These are phyloP conservation scores for Podaxis sp. DNA, from an alignment of 768 basidiomycete species.

Conservation along the genomic window DNA sequence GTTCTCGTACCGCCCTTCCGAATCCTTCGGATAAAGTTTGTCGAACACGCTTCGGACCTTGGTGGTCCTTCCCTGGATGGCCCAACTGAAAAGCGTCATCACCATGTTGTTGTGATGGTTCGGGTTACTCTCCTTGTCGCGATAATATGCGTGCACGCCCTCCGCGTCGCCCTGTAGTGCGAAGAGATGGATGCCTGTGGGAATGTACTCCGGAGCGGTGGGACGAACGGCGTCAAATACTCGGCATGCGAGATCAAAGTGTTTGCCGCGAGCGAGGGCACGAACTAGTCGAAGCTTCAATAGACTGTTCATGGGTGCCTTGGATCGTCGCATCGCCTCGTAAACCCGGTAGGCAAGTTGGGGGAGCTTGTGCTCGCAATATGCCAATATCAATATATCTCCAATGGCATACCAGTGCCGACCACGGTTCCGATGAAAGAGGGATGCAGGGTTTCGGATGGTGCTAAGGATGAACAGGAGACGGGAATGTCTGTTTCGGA, in stretches of 20 bases:
- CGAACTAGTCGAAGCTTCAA: conserved; percentile 11
- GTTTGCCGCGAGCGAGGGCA: conserved; percentile 6
- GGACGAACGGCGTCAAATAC: conserved; percentile 10
- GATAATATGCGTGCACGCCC: conserved; percentile 43
- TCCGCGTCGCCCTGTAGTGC: conserved; percentile 50
- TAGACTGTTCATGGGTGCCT: conserved; percentile 21
- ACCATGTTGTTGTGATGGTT: conserved; percentile 17
- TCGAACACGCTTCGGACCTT: conserved; percentile 51
- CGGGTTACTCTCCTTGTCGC: conserved; percentile 4
- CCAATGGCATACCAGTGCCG: background rate
- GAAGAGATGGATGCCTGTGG: conserved; percentile 16
- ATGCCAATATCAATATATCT: conserved; percentile 4
- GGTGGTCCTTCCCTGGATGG: conserved; percentile 39
- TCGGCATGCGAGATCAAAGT: conserved; percentile 14
- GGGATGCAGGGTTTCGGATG: background rate
- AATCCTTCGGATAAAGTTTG: conserved; percentile 45
- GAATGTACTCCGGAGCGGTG: conserved; percentile 1
- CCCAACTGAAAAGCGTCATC: conserved; percentile 57
- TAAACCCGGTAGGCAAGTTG: conserved; percentile 7
- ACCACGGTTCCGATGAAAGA: background rate
- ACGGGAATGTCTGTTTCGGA: conserved; percentile 20
- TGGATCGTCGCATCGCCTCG: conserved; percentile 17
- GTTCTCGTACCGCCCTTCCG: conserved; percentile 19
- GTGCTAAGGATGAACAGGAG: conserved; percentile 9
- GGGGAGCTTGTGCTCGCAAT: conserved; percentile 10